Conservation (phyloP, 1,139 yeast genomes). For the Debaryomyces udenii region DNA sequence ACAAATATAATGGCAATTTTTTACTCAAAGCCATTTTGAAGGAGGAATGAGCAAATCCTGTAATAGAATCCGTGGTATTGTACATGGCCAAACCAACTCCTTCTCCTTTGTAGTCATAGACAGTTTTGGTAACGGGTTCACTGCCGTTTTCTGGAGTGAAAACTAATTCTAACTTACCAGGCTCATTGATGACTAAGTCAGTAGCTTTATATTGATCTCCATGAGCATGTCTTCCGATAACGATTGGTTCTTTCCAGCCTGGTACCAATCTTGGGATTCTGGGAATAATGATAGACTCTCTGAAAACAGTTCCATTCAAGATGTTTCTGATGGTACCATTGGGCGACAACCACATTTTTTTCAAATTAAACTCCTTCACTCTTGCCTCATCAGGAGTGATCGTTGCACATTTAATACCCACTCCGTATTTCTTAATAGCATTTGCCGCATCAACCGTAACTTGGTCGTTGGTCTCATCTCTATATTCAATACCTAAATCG, state of each 20-base stretch:
- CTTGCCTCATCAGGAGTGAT: constrained; percentile 85
- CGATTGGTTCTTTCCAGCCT: constrained; percentile 80
- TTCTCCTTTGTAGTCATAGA: constrained; percentile 61
- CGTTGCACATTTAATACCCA: constrained; percentile 84
- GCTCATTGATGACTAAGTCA: constrained; percentile 66
- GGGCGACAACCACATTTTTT: constrained; percentile 86
- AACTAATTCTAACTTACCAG: constrained; percentile 68
- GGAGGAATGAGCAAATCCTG: constrained; percentile 77
- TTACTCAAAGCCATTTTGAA: constrained; percentile 73
- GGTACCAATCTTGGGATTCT: constrained; percentile 76
- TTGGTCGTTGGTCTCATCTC: constrained; percentile 74
- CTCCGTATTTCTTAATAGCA: constrained; percentile 75
- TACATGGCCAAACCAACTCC: constrained; percentile 85
- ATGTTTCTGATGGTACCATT: constrained; percentile 85
- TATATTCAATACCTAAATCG: constrained; percentile 69
- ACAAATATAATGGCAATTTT: constrained; percentile 66
- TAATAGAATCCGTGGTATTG: constrained; percentile 79
- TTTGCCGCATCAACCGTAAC: constrained; percentile 76
- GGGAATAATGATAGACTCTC: constrained; percentile 81
- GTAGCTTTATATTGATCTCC: constrained; percentile 88
- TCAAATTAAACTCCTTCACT: constrained; percentile 71
- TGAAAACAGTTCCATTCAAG: constrained; percentile 79
- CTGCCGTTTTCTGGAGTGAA: constrained; percentile 68
- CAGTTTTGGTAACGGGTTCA: constrained; percentile 49
- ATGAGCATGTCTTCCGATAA: constrained; percentile 84